These are phyloP conservation scores for Oxytropis ochrocephala DNA, from an alignment of 306 rosid genomes.

Conservation along the genomic window DNA sequence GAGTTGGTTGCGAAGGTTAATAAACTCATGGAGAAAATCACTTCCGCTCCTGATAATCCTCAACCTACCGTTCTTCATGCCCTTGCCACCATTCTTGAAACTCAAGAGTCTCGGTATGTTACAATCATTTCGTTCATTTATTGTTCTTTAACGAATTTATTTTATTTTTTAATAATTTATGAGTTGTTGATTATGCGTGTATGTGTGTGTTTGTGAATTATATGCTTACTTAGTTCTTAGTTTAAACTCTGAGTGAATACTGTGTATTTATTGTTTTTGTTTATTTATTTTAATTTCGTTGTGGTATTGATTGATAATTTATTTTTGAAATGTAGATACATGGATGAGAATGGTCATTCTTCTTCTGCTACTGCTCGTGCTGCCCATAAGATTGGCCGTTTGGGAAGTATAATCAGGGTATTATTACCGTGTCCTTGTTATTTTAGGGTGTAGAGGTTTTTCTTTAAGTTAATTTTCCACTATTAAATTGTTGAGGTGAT, in stretches of 20 bases:
- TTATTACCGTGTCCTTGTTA: not conserved
- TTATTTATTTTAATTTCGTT: not conserved
- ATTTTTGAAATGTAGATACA: constrained; percentile 52
- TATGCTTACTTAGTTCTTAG: not conserved
- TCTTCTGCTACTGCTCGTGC: constrained; percentile 75
- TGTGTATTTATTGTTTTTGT: not conserved
- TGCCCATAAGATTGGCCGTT: constrained; percentile 74
- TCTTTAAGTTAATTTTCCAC: not conserved
- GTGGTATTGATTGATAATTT: not conserved
- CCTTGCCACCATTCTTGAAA: constrained; percentile 77
- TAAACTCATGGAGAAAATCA: constrained; percentile 75
- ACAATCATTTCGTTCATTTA: not conserved
- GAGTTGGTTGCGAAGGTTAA: constrained; percentile 68
- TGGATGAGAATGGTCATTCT: constrained; percentile 76
- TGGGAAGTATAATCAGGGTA: constrained; percentile 81
- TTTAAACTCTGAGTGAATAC: not conserved
- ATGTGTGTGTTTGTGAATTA: not conserved
- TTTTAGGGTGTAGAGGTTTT: not conserved
- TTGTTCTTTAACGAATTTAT: not conserved
- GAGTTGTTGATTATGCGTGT: not conserved
- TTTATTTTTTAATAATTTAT: not conserved
- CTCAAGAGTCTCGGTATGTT: constrained; percentile 62
- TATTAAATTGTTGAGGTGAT: not conserved
- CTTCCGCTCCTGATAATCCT: constrained; percentile 71
- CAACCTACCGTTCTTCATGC: constrained; percentile 69